Evolutionary conservation across 192 early-diverging fungal genomes (phyloP).

Genomic region (Ambispora gerdemannii): DNA sequence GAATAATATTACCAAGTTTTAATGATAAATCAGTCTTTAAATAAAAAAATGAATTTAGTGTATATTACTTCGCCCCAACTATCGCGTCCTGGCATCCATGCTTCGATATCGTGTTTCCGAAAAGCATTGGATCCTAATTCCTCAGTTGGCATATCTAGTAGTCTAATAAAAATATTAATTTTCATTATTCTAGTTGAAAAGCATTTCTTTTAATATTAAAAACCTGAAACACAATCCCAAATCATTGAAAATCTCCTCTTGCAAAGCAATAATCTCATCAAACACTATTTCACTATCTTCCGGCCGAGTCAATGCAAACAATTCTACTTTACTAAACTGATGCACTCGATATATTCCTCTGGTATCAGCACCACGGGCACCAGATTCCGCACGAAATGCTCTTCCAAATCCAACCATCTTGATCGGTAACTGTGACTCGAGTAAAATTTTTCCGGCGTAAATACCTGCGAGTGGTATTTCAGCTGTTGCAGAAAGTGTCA

Average conservation of each 20-base stretch:
- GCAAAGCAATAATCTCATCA: conserved; percentile 68
- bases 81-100: conserved; percentile 92
- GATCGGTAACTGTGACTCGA: conserved; percentile 59
- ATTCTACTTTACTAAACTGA: conserved; percentile 93
- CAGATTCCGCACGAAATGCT: conserved; percentile 90
- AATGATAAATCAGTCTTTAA: not conserved
- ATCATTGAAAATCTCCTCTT: conserved; percentile 69
- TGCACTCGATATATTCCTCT: conserved; percentile 90
- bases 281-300: conserved; percentile 66
- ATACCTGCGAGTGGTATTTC: conserved; percentile 90
- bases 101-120: conserved; percentile 91
- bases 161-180: no score
- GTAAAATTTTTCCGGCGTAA: conserved; percentile 65
- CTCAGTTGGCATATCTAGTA: conserved; percentile 88
- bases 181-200: no score
- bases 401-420: conserved; percentile 77
- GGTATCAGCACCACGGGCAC: conserved; percentile 77
- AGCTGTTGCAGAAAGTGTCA: conserved; percentile 83
- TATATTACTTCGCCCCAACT: conserved; percentile 70
- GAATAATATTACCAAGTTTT: not conserved
- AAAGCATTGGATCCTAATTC: conserved; percentile 91
- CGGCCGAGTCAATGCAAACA: conserved; percentile 71
- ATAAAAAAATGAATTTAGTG: conserved; percentile 17
- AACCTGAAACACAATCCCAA: conserved; percentile 77
- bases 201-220: not conserved